These are phyloP conservation scores for Fusarium sp. DNA, from an alignment of 2,329 filamentous ascomycete species.

Conservation along the genomic window DNA sequence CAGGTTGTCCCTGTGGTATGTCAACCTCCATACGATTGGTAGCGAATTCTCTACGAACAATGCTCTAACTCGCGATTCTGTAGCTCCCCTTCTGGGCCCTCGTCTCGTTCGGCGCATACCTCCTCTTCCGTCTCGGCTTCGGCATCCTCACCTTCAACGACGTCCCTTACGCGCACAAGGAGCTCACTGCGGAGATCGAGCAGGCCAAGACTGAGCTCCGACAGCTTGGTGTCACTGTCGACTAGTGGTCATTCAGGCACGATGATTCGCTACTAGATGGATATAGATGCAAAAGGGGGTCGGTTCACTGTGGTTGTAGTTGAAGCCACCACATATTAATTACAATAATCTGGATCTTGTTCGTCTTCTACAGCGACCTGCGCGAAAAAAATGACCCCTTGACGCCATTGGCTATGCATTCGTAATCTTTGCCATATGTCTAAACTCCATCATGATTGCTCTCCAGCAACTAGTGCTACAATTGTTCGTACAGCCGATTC, in stretches of 20 bases:
- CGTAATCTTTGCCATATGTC: constrained; percentile 5
- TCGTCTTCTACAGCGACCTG: constrained; percentile 22
- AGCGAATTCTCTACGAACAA: not conserved
- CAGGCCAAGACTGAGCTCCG: constrained; percentile 80
- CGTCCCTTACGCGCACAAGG: constrained; percentile 88
- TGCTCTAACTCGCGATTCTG: not conserved
- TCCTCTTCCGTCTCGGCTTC: constrained; percentile 91
- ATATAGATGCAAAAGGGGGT: constrained; percentile 35
- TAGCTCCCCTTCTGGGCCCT: constrained; percentile 94
- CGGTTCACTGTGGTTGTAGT: constrained; percentile 2
- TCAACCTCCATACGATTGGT: constrained; percentile 30
- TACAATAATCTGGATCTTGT: constrained; percentile 32
- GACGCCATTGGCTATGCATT: not conserved
- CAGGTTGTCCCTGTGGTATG: constrained; percentile 91
- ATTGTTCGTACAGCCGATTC: constrained; percentile 69
- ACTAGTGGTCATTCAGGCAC: constrained; percentile 61
- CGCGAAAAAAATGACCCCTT: constrained; percentile 5
- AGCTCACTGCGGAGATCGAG: constrained; percentile 88
- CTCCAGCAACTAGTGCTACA: constrained; percentile 69
- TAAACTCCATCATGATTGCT: constrained; percentile 44
- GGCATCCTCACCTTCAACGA: constrained; percentile 98
- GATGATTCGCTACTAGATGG: constrained; percentile 30
- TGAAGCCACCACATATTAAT: constrained; percentile 38
- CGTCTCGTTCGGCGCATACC: constrained; percentile 90
- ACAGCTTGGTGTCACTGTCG: constrained; percentile 80